Conservation (phyloP, 2,329 filamentous ascomycete genomes). For the Cladophialophora yegresii region DNA sequence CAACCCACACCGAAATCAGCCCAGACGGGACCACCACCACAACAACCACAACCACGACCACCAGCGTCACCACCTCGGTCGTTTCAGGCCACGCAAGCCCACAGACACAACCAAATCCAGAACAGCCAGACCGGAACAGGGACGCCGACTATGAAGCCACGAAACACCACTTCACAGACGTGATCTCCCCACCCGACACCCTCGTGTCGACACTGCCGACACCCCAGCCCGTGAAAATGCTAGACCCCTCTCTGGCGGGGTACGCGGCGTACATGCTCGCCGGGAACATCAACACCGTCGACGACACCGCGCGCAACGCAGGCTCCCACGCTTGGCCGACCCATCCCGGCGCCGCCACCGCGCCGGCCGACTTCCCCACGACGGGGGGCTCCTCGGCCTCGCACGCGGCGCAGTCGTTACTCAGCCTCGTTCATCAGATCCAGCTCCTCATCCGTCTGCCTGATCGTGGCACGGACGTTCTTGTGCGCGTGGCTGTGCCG, state of each 20-base stretch:
- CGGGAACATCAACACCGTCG: constrained; percentile 30
- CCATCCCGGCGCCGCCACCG: not conserved
- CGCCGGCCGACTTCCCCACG: not conserved
- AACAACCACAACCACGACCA: constrained; percentile 32
- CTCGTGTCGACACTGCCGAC: constrained; percentile 19
- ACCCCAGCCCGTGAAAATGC: constrained; percentile 16
- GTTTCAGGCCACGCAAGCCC: not conserved
- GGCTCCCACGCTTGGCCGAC: not conserved
- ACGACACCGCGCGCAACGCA: not conserved
- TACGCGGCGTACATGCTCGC: constrained; percentile 32
- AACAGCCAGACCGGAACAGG: not conserved
- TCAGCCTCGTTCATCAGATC: constrained; percentile 60
- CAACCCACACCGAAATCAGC: not conserved
- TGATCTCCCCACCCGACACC: constrained; percentile 43
- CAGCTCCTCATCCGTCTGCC: constrained; percentile 76
- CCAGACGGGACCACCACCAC: constrained; percentile 20
- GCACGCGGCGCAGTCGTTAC: not conserved
- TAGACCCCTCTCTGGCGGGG: constrained; percentile 19
- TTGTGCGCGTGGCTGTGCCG: constrained; percentile 86
- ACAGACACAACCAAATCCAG: not conserved
- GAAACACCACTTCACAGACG: constrained; percentile 54
- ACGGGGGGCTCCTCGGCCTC: not conserved
- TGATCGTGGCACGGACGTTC: constrained; percentile 73
- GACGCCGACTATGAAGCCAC: constrained; percentile 28
- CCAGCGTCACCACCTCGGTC: constrained; percentile 1